phyloP scores from a whole-genome alignment of 176 grass and related monocot species.

The Hsuehochloa calcarea region DNA sequence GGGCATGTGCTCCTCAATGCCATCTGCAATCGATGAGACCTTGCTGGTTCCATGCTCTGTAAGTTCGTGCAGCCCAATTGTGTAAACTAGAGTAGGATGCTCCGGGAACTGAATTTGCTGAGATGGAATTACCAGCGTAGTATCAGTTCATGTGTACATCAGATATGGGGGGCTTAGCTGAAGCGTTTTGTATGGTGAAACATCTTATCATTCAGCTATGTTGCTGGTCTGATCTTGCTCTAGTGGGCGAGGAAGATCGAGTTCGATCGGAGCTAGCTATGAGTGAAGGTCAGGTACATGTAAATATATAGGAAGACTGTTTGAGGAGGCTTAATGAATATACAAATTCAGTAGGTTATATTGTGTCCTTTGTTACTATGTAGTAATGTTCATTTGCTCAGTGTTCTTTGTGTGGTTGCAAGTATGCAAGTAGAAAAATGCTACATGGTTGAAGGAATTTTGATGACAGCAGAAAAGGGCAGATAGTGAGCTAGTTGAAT shows the following conservation, averaged over 20 bases:
- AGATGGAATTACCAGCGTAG: background rate
- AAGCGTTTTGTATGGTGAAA: conserved; percentile 23
- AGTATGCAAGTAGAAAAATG: background rate
- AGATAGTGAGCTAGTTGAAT: background rate
- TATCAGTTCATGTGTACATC: background rate
- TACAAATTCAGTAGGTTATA: background rate
- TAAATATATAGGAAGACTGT: conserved; percentile 45
- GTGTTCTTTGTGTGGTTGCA: background rate
- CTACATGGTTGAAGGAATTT: background rate
- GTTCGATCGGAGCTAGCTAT: conserved; percentile 29
- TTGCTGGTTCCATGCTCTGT: conserved; percentile 11
- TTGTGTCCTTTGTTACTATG: background rate
- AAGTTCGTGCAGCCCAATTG: conserved; percentile 33
- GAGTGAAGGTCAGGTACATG: conserved; percentile 31
- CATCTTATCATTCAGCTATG: conserved; percentile 31
- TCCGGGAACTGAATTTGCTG: conserved; percentile 7
- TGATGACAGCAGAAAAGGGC: background rate
- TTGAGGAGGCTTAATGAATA: conserved; percentile 20
- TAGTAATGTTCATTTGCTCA: background rate
- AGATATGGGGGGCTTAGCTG: conserved; percentile 19
- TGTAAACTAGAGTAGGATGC: conserved; percentile 37
- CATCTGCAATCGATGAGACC: conserved; percentile 67
- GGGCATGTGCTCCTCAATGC: conserved; percentile 95
- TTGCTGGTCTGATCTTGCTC: conserved; percentile 28
- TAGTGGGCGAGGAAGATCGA: conserved; percentile 29